These are phyloP conservation scores for Tolypocladium amazonense DNA, from an alignment of 2,329 filamentous ascomycete genomes.

Conservation along the genomic window DNA sequence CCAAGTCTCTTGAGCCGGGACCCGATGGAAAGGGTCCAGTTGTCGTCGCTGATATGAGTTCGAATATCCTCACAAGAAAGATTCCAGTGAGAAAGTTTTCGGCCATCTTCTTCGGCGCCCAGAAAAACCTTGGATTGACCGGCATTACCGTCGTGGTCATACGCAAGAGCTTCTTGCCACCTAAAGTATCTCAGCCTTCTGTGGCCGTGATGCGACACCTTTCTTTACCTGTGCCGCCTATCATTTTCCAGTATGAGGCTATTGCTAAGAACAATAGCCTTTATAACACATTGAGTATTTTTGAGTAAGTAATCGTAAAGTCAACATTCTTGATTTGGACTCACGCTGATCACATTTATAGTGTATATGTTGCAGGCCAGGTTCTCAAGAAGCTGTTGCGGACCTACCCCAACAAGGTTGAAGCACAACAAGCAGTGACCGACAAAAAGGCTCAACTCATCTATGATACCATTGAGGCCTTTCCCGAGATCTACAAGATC, in stretches of 20 bases:
- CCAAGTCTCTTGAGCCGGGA: slow-evolving; percentile 47
- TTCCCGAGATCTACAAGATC: slow-evolving; percentile 60
- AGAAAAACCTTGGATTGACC: slow-evolving; percentile 85
- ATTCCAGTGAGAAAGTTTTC: slow-evolving; percentile 73
- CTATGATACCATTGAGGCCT: slow-evolving; percentile 66
- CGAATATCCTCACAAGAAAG: slow-evolving; percentile 77
- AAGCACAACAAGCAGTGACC: slow-evolving; percentile 67
- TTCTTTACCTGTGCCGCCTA: slow-evolving; percentile 65
- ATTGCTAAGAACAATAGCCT: slow-evolving; percentile 89
- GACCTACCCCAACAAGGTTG: slow-evolving; percentile 58
- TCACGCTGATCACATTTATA: slow-evolving; percentile 18
- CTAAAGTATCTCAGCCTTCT: too few species aligned
- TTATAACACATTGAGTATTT: slow-evolving; percentile 93
- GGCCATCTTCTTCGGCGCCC: slow-evolving; percentile 82
- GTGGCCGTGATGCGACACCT: slow-evolving; percentile 65
- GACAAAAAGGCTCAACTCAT: slow-evolving; percentile 66
- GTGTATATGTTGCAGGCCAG: slow-evolving; percentile 82
- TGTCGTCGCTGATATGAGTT: slow-evolving; percentile 87
- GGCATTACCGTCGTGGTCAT: slow-evolving; percentile 82
- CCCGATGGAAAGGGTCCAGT: slow-evolving; percentile 47
- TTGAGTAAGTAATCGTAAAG: slow-evolving; percentile 50
- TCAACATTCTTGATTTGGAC: neutral
- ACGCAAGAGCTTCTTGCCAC: slow-evolving; percentile 67
- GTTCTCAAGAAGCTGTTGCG: slow-evolving; percentile 68
- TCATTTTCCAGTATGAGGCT: slow-evolving; percentile 72